phyloP scores from a whole-genome alignment of 345 rosid species.

The Carallia brachiata region DNA sequence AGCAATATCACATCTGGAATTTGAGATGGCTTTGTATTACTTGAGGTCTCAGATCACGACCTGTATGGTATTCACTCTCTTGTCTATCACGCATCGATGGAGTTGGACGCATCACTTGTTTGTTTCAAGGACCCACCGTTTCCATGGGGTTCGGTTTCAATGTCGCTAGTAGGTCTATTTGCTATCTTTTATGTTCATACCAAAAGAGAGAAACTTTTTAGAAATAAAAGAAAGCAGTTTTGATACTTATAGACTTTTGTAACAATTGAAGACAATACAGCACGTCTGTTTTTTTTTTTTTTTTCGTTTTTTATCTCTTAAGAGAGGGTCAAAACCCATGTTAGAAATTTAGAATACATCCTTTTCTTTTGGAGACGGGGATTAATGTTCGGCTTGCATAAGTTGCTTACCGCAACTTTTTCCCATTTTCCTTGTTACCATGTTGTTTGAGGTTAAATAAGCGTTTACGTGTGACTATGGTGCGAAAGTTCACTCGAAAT shows the following conservation, averaged over 20 bases:
- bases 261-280: constrained; percentile 30
- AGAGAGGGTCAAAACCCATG: no score
- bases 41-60: constrained; percentile 53
- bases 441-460: not conserved
- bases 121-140: constrained; percentile 94
- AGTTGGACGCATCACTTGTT: constrained; percentile 76
- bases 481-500: no score
- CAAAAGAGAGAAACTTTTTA: constrained; percentile 66
- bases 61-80: not conserved
- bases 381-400: constrained; percentile 16
- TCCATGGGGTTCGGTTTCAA: constrained; percentile 68
- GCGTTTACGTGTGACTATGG: no score
- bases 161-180: constrained; percentile 54
- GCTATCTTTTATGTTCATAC: constrained; percentile 51
- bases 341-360: not conserved
- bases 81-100: constrained; percentile 61
- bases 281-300: no score
- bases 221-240: constrained; percentile 89
- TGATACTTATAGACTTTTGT: constrained; percentile 43
- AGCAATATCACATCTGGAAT: constrained; percentile 78
- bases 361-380: constrained; percentile 4
- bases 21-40: constrained; percentile 79
- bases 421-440: constrained; percentile 3
- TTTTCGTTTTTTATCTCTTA: no score
- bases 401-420: constrained; percentile 5